phyloP scores from a whole-genome alignment of 2,329 filamentous ascomycete genomes.

The Aspergillus niger region DNA sequence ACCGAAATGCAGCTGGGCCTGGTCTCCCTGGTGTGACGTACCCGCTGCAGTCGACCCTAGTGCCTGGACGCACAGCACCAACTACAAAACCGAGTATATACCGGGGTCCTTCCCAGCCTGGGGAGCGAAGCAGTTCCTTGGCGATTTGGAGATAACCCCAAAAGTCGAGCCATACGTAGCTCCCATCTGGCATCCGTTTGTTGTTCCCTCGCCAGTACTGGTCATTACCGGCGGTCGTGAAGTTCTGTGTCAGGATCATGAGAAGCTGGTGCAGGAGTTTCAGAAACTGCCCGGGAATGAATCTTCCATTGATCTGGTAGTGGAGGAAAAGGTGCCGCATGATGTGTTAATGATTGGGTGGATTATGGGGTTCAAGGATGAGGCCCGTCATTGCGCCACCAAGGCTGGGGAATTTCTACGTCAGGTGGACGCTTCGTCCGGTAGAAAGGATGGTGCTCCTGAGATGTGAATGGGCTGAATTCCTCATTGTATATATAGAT shows the following conservation, averaged over 20 bases:
- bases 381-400: constrained; percentile 16
- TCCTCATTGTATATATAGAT: not conserved
- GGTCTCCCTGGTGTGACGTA: constrained; percentile 19
- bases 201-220: constrained; percentile 21
- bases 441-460: too few species aligned
- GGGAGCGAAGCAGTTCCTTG: constrained; percentile 18
- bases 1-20: constrained; percentile 20
- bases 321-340: constrained; percentile 19
- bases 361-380: constrained; percentile 17
- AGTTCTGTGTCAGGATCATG: constrained; percentile 2
- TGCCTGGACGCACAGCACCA: constrained; percentile 14
- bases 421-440: not conserved
- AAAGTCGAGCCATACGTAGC: constrained; percentile 17
- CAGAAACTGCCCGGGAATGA: constrained; percentile 10
- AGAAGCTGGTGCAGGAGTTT: constrained; percentile 11
- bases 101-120: constrained; percentile 17
- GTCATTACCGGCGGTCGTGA: constrained; percentile 21
- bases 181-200: constrained; percentile 22
- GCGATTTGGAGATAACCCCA: constrained; percentile 13
- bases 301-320: constrained; percentile 12
- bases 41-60: constrained; percentile 9
- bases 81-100: constrained; percentile 21
- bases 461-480: not conserved
- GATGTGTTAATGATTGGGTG: constrained; percentile 23
- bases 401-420: constrained; percentile 20